These are phyloP conservation scores for Grigorovia transvaalensis DNA, from an alignment of 805 yeast species.

Conservation along the genomic window DNA sequence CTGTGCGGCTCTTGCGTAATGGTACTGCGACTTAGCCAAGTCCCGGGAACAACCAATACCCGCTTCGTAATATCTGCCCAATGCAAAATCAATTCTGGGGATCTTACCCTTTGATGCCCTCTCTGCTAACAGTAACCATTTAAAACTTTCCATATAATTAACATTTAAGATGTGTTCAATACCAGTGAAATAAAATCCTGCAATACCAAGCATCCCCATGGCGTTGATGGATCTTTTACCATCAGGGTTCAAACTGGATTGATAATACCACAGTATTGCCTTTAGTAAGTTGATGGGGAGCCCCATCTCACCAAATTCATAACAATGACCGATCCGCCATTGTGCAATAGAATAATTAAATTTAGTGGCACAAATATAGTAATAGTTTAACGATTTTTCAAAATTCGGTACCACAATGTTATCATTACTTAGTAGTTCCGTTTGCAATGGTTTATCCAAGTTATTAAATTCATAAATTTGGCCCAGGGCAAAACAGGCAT, in stretches of 20 bases:
- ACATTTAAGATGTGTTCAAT: slow-evolving; percentile 41
- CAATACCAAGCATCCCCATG: slow-evolving; percentile 58
- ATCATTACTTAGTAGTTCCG: slow-evolving; percentile 3
- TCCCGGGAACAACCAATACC: slow-evolving; percentile 48
- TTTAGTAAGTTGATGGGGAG: slow-evolving; percentile 43
- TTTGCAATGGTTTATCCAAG: slow-evolving; percentile 17
- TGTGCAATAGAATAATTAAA: slow-evolving; percentile 57
- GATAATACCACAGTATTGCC: slow-evolving; percentile 64
- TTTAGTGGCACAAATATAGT: slow-evolving; percentile 46
- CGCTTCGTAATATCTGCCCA: slow-evolving; percentile 57
- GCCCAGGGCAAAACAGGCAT: slow-evolving; percentile 50
- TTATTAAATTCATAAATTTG: slow-evolving; percentile 41
- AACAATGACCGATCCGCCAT: slow-evolving; percentile 59
- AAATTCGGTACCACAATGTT: not conserved
- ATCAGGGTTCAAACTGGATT: slow-evolving; percentile 39
- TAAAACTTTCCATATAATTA: slow-evolving; percentile 54
- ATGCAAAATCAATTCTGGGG: slow-evolving; percentile 54
- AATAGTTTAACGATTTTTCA: slow-evolving; percentile 37
- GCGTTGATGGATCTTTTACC: slow-evolving; percentile 39
- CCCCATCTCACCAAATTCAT: slow-evolving; percentile 56
- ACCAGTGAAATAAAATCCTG: slow-evolving; percentile 75
- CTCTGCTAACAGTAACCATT: slow-evolving; percentile 43
- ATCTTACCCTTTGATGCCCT: slow-evolving; percentile 36
- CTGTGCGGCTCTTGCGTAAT: slow-evolving; percentile 51
- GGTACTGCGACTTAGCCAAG: slow-evolving; percentile 35